phyloP scores from a whole-genome alignment of 2,329 filamentous ascomycete genomes.

The Rugonectria rugulosa region DNA sequence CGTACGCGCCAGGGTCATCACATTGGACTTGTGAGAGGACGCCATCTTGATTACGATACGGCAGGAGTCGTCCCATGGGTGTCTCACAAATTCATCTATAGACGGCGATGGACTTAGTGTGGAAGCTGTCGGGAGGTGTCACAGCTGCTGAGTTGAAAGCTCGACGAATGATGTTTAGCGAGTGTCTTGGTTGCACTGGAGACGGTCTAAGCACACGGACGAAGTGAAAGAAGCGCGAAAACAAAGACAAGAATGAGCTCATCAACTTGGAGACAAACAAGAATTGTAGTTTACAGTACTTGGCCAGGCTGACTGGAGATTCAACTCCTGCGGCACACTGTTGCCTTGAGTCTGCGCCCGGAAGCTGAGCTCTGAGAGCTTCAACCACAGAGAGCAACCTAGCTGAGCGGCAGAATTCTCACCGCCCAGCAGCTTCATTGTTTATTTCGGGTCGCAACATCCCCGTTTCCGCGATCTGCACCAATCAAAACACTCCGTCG shows the following conservation, averaged over 20 bases:
- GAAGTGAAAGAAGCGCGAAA: neutral
- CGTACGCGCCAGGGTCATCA: conserved; percentile 47
- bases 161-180: conserved; percentile 14
- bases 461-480: conserved; percentile 23
- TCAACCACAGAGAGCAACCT: conserved; percentile 20
- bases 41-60: conserved; percentile 42
- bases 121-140: neutral
- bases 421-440: conserved; percentile 41
- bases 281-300: neutral
- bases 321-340: neutral
- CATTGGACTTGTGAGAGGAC: conserved; percentile 43
- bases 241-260: neutral
- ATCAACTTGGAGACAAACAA: conserved; percentile 1
- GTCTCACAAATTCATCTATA: conserved; percentile 8
- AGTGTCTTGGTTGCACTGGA: conserved; percentile 2
- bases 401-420: conserved; percentile 44
- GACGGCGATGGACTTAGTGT: neutral
- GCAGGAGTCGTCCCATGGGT: conserved; percentile 1
- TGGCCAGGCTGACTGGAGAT: neutral
- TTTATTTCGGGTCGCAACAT: conserved; percentile 39
- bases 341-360: conserved; percentile 8
- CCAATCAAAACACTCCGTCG: conserved; percentile 38
- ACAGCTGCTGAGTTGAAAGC: conserved; percentile 10
- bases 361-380: conserved; percentile 7
- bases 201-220: conserved; percentile 11